Conservation (phyloP, 495 filamentous ascomycete genomes). For the Penicillium cataractarum region DNA sequence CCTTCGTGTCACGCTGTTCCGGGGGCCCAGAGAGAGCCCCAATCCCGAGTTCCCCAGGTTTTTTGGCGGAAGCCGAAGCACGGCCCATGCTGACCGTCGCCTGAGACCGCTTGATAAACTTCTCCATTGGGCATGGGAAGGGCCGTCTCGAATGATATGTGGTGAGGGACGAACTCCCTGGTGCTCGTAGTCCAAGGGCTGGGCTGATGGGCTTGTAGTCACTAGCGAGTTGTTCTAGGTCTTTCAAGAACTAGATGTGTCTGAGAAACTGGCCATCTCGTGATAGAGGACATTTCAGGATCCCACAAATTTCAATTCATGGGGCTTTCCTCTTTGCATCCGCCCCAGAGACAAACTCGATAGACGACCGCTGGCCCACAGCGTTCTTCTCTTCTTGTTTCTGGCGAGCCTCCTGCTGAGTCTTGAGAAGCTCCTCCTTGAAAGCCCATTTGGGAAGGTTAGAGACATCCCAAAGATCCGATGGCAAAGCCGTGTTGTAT, state of each 20-base stretch:
- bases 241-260: neutral
- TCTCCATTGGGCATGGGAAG: neutral
- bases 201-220: neutral
- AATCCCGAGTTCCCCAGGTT: neutral
- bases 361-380: slow-evolving; percentile 56
- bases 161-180: neutral
- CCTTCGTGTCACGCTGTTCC: neutral
- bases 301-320: slow-evolving; percentile 11
- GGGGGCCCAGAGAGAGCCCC: neutral
- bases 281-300: neutral
- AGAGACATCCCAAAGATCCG: slow-evolving; percentile 67
- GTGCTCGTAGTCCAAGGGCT: neutral
- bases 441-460: slow-evolving; percentile 73
- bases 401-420: slow-evolving; percentile 63
- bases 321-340: slow-evolving; percentile 14
- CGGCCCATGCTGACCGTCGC: neutral
- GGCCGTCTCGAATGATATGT: neutral
- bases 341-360: slow-evolving; percentile 75
- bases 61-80: neutral
- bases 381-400: slow-evolving; percentile 60
- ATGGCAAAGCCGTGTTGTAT: slow-evolving; percentile 73
- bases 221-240: neutral
- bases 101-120: neutral
- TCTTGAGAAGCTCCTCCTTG: slow-evolving; percentile 68
- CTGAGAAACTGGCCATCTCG: neutral